Evolutionary conservation across 768 basidiomycete species (phyloP).

Genomic region (Pleurotus platypus): DNA sequence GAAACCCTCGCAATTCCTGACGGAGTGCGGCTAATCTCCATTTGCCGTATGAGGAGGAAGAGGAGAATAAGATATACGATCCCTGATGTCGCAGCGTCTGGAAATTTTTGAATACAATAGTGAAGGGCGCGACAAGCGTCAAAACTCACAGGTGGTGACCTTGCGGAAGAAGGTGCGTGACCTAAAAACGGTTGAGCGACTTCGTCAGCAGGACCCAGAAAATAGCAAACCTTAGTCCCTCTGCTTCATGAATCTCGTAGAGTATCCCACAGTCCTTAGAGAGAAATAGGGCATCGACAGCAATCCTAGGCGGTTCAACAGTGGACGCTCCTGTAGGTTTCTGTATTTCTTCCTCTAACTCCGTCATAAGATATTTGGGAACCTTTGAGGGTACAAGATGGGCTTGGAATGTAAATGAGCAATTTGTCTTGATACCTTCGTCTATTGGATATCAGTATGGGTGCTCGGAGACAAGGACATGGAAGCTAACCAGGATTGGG

Average conservation of each 20-base stretch:
- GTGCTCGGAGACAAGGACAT: not conserved
- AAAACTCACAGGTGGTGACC: slow-evolving; percentile 56
- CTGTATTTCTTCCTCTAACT: slow-evolving; percentile 71
- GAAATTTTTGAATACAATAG: slow-evolving; percentile 9
- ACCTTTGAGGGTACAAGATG: slow-evolving; percentile 58
- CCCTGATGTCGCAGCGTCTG: slow-evolving; percentile 73
- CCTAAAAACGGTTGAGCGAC: slow-evolving; percentile 21
- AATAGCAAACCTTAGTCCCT: slow-evolving; percentile 62
- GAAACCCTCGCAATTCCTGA: slow-evolving; percentile 77
- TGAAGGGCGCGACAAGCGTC: not conserved
- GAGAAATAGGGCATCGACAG: slow-evolving; percentile 61
- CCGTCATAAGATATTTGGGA: slow-evolving; percentile 54
- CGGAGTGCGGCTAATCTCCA: slow-evolving; percentile 71
- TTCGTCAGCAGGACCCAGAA: not conserved
- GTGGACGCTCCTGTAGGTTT: slow-evolving; percentile 72
- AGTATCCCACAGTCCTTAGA: slow-evolving; percentile 81
- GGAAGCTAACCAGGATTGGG: slow-evolving; percentile 20
- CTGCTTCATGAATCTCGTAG: slow-evolving; percentile 59
- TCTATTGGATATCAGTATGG: not conserved
- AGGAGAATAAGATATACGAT: slow-evolving; percentile 67
- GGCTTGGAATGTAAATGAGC: slow-evolving; percentile 63
- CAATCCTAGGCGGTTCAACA: slow-evolving; percentile 49
- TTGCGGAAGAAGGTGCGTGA: slow-evolving; percentile 70
- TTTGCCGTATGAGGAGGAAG: slow-evolving; percentile 69
- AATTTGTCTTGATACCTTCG: slow-evolving; percentile 45